Evolutionary conservation across 177 flowering plant species (phyloP).

Genomic region (Tripterygium wilfordii): DNA sequence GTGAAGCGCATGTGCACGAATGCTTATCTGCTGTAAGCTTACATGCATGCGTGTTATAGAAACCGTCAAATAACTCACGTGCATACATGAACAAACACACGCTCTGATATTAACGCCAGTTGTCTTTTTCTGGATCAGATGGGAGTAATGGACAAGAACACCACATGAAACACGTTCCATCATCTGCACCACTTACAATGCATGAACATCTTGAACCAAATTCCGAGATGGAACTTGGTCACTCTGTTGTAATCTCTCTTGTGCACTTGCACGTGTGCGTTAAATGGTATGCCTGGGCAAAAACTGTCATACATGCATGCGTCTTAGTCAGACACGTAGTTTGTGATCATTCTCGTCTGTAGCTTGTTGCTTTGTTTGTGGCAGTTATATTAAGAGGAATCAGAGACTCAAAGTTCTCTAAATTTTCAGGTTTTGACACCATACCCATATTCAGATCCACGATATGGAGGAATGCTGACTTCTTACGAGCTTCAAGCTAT

Average conservation of each 20-base stretch:
- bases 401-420: too few species aligned
- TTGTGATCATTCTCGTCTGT: too few species aligned
- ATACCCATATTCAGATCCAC: conserved; percentile 33
- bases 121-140: conserved; percentile 17
- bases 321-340: too few species aligned
- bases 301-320: too few species aligned
- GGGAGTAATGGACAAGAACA: conserved; percentile 17
- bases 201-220: conserved; percentile 21
- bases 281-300: too few species aligned
- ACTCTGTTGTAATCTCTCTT: conserved; percentile 37
- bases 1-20: too few species aligned
- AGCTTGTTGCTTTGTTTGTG: too few species aligned
- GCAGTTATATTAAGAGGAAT: too few species aligned
- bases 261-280: not conserved
- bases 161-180: conserved; percentile 15
- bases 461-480: conserved; percentile 29
- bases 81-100: too few species aligned
- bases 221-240: conserved; percentile 47
- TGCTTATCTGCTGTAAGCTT: too few species aligned
- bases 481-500: conserved; percentile 30
- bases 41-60: too few species aligned
- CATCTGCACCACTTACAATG: conserved; percentile 12
- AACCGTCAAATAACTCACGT: too few species aligned
- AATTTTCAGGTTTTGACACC: conserved; percentile 39
- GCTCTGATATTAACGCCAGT: conserved; percentile 3